Percentiles rank a stretch among this genome's conserved stretches.
These are phyloP conservation scores for Beauveria bassiana DNA, from an alignment of 2,329 filamentous ascomycete species.

Conservation along the genomic window DNA sequence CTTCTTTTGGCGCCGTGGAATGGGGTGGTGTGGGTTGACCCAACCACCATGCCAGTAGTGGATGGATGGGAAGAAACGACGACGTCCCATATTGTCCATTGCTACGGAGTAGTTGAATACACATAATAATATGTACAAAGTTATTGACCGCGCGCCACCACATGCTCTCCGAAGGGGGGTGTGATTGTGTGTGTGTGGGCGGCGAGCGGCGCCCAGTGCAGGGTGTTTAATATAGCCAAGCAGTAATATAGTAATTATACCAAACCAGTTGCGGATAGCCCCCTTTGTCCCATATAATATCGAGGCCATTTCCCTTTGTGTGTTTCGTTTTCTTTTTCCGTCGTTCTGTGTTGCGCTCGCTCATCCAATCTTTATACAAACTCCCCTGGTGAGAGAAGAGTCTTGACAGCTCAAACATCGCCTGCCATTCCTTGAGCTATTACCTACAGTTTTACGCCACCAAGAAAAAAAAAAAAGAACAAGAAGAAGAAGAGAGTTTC, in stretches of 20 bases:
- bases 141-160: background rate
- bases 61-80: background rate
- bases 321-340: background rate
- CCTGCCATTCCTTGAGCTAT: background rate
- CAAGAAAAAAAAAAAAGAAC: background rate
- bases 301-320: background rate
- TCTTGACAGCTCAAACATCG: background rate
- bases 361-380: background rate
- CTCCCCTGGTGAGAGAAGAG: constrained; percentile 1
- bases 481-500: too few relatives aligned
- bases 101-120: too few relatives aligned
- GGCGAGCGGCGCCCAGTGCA: background rate
- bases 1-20: background rate
- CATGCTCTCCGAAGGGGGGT: background rate
- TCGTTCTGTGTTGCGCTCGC: background rate
- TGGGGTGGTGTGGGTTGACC: background rate
- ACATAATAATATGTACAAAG: too few relatives aligned
- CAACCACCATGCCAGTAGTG: background rate
- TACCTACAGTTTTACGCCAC: background rate
- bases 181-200: background rate
- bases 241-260: too few relatives aligned
- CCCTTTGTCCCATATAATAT: background rate
- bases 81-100: too few relatives aligned
- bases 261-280: background rate
- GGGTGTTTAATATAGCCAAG: background rate